Evolutionary conservation across 805 yeast genomes (phyloP).

Genomic region (Yamadazyma kitorensis): DNA sequence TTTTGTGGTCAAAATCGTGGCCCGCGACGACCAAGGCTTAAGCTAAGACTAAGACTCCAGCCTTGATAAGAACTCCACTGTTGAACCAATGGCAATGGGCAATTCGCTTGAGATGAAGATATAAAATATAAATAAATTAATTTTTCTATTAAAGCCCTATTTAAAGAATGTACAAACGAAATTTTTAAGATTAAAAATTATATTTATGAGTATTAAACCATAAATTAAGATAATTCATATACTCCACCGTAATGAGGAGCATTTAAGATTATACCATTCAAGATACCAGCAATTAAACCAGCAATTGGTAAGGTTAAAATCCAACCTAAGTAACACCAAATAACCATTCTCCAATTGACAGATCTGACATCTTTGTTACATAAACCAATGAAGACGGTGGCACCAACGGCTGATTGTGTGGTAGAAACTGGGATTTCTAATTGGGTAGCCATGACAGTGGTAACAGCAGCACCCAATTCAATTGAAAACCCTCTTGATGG

Average conservation of each 20-base stretch:
- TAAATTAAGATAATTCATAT: constrained; percentile 17
- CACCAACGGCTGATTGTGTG: constrained; percentile 77
- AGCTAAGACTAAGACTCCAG: too few species aligned
- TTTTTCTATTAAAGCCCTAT: background rate
- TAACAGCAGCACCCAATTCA: constrained; percentile 75
- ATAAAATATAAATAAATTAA: background rate
- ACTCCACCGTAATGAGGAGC: constrained; percentile 49
- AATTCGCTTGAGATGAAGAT: background rate
- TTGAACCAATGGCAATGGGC: too few species aligned
- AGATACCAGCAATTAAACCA: constrained; percentile 65
- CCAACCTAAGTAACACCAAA: constrained; percentile 74
- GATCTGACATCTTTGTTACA: constrained; percentile 62
- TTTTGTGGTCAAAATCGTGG: too few species aligned
- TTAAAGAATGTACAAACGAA: too few species aligned
- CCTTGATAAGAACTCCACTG: too few species aligned
- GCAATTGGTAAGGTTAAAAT: constrained; percentile 69
- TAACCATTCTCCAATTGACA: constrained; percentile 75
- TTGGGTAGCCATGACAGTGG: constrained; percentile 74
- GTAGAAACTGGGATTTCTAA: constrained; percentile 72
- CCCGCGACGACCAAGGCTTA: too few species aligned
- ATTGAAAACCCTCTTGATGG: constrained; percentile 77
- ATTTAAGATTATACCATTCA: constrained; percentile 60
- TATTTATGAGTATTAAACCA: too few species aligned
- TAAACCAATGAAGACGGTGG: constrained; percentile 71
- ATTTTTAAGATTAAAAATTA: background rate